Conservation (phyloP, 176 grass and related monocot genomes). For the Alloteropsis semialata region DNA sequence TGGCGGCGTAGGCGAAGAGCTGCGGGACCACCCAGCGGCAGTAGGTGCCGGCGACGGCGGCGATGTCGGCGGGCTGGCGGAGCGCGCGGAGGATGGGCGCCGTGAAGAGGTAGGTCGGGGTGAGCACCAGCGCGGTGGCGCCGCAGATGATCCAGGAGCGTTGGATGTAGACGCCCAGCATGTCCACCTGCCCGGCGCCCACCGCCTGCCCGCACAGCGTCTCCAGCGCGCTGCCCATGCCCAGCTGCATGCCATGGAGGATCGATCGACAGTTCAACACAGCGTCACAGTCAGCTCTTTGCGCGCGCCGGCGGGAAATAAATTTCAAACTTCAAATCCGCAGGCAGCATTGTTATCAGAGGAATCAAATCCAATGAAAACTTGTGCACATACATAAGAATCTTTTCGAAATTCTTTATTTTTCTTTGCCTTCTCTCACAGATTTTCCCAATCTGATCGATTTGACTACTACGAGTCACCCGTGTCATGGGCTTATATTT, state of each 20-base stretch:
- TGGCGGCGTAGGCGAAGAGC: slow-evolving; percentile 60
- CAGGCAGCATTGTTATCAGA: neutral
- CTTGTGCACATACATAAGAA: too few relatives aligned
- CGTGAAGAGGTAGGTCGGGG: slow-evolving; percentile 50
- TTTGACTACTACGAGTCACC: too few relatives aligned
- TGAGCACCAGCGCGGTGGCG: slow-evolving; percentile 17
- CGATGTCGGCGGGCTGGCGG: slow-evolving; percentile 40
- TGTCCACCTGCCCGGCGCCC: slow-evolving; percentile 41
- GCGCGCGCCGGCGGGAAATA: neutral
- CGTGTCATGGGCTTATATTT: too few relatives aligned
- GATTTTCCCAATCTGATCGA: too few relatives aligned
- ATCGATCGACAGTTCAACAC: neutral
- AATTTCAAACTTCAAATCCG: neutral
- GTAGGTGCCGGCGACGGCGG: slow-evolving; percentile 40
- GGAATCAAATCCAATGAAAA: neutral
- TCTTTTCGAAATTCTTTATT: too few relatives aligned
- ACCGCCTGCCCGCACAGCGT: slow-evolving; percentile 68
- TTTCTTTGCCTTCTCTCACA: too few relatives aligned
- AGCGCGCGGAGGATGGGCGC: slow-evolving; percentile 35
- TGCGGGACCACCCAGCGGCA: slow-evolving; percentile 46
- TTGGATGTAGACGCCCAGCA: slow-evolving; percentile 66
- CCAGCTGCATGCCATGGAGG: slow-evolving; percentile 43
- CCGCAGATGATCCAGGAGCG: slow-evolving; percentile 60
- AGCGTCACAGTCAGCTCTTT: too few relatives aligned
- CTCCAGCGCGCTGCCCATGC: slow-evolving; percentile 76